Evolutionary conservation across 192 early-diverging fungal species (phyloP).

Genomic region (Ambispora gerdemannii): DNA sequence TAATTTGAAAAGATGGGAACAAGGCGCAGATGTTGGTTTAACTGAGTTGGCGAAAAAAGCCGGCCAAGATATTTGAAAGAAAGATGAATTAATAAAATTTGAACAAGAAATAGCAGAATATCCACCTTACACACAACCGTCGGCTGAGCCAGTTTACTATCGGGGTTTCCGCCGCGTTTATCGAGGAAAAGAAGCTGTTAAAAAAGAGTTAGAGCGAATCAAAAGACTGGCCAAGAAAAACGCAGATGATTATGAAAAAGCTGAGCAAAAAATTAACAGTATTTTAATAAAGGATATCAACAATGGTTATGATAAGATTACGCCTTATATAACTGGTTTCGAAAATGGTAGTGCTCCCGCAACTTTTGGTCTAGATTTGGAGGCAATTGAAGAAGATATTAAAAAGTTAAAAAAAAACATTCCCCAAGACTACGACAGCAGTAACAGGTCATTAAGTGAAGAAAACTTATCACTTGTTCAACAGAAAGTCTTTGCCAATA

Average conservation of each 20-base stretch:
- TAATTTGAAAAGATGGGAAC: neutral
- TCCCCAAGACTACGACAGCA: neutral
- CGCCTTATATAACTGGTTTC: constrained; percentile 1
- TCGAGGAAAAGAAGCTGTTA: neutral
- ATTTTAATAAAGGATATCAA: neutral
- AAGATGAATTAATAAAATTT: neutral
- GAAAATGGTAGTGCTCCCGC: neutral
- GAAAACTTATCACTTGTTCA: too few species aligned
- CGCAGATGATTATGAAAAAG: neutral
- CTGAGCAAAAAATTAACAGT: neutral
- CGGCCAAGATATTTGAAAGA: neutral
- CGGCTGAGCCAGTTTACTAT: neutral
- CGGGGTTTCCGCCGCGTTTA: neutral
- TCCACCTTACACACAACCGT: neutral
- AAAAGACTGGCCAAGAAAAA: neutral
- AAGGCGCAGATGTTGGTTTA: neutral
- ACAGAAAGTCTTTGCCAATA: too few species aligned
- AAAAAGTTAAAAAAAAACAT: neutral
- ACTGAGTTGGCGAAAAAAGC: neutral
- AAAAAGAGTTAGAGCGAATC: neutral
- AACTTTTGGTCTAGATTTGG: constrained; percentile 13
- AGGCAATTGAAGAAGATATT: neutral
- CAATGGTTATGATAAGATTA: too few species aligned
- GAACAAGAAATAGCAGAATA: neutral
- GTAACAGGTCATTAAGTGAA: too few species aligned